Percentiles rank a stretch among this genome's conserved stretches.
phyloP scores from a whole-genome alignment of 345 rosid genomes.

The Bruguiera parviflora region DNA sequence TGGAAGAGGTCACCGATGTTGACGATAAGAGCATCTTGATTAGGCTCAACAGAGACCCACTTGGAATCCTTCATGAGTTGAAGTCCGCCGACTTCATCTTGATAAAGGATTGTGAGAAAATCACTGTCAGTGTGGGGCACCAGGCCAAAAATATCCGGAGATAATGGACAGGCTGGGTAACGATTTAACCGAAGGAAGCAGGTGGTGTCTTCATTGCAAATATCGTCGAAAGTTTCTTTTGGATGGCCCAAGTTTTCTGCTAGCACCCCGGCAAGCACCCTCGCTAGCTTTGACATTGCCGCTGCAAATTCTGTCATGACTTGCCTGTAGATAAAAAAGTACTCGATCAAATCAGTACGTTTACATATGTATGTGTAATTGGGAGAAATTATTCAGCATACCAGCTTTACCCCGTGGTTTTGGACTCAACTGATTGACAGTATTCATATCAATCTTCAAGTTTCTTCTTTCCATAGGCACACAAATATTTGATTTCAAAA shows the following conservation, averaged over 20 bases:
- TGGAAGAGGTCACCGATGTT: slow-evolving; percentile 74
- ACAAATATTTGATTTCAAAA: too few species aligned
- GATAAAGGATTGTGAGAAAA: slow-evolving; percentile 59
- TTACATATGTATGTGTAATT: not conserved
- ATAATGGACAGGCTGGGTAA: slow-evolving; percentile 53
- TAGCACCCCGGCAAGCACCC: slow-evolving; percentile 45
- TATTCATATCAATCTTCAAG: too few species aligned
- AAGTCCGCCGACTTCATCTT: slow-evolving; percentile 72
- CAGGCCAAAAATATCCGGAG: slow-evolving; percentile 40
- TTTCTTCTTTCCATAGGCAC: too few species aligned
- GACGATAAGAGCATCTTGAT: slow-evolving; percentile 59
- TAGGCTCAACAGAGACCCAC: slow-evolving; percentile 69
- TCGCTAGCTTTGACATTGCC: slow-evolving; percentile 53
- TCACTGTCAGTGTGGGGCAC: slow-evolving; percentile 75
- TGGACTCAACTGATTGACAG: too few species aligned
- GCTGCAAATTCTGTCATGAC: slow-evolving; percentile 47
- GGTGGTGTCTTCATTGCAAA: slow-evolving; percentile 44
- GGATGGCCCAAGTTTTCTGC: slow-evolving; percentile 38
- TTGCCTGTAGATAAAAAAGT: slow-evolving; percentile 31
- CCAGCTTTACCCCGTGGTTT: too few species aligned
- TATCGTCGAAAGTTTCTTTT: slow-evolving; percentile 20
- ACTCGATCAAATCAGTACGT: not conserved
- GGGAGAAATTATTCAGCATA: not conserved
- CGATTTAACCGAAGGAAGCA: slow-evolving; percentile 60
- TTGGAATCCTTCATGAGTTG: slow-evolving; percentile 62